Evolutionary conservation across 2,329 filamentous ascomycete species (phyloP).

Genomic region (Talaromyces sp.): DNA sequence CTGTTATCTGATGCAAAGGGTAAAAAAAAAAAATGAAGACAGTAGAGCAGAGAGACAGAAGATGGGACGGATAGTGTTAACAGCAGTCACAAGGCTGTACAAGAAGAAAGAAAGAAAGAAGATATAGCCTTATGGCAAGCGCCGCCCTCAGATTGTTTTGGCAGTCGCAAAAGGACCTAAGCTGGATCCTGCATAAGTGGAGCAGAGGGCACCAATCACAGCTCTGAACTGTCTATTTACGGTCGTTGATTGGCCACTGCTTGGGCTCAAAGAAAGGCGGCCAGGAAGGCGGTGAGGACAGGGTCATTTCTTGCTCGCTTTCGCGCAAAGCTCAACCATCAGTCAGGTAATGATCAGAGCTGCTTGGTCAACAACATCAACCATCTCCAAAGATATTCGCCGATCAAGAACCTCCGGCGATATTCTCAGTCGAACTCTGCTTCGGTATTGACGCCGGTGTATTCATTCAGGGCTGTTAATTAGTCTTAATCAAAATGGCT

Average conservation of each 20-base stretch:
- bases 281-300: conserved; percentile 14
- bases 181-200: background rate
- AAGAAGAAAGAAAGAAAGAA: background rate
- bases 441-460: no score
- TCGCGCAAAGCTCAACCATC: background rate
- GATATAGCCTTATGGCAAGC: background rate
- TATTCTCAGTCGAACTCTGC: background rate
- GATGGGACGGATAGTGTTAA: background rate
- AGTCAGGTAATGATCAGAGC: background rate
- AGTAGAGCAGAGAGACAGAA: background rate
- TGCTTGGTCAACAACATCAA: background rate
- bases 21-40: background rate
- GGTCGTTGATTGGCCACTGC: background rate
- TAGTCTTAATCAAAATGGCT: conserved; percentile 9
- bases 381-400: background rate
- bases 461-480: background rate
- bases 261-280: background rate
- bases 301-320: background rate
- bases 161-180: background rate
- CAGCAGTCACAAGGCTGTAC: background rate
- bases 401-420: no score
- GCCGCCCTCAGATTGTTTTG: background rate
- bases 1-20: background rate
- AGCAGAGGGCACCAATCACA: conserved; percentile 1
- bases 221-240: background rate